A percentile compares a stretch with the other conserved stretches of the same genome.
These are phyloP conservation scores for Ogataea nitratoaversa DNA, from an alignment of 805 yeast species.

Conservation along the genomic window DNA sequence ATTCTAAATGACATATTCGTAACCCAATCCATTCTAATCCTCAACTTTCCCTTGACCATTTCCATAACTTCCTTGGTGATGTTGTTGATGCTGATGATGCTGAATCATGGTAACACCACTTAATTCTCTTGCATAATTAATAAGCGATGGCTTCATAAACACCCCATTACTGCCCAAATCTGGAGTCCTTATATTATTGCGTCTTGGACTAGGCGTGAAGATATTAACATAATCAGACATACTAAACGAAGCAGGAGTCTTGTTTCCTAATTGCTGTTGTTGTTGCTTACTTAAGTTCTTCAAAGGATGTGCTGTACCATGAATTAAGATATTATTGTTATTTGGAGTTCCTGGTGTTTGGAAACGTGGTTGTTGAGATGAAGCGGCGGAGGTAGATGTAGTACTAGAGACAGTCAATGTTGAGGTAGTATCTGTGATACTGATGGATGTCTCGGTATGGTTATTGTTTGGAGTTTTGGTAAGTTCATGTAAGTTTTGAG, in stretches of 20 bases:
- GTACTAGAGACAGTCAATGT: not conserved
- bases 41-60: not conserved
- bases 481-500: not conserved
- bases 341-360: slow-evolving; percentile 15
- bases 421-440: not conserved
- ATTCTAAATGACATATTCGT: too few species aligned
- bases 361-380: slow-evolving; percentile 3
- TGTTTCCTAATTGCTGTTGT: slow-evolving; percentile 12
- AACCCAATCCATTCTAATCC: too few species aligned
- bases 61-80: not conserved
- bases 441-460: too few species aligned
- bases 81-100: not conserved
- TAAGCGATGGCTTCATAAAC: slow-evolving; percentile 17
- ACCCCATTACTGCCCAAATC: slow-evolving; percentile 17
- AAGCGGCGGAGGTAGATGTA: not conserved
- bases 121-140: slow-evolving; percentile 22
- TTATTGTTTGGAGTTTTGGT: slow-evolving; percentile 5
- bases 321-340: slow-evolving; percentile 8
- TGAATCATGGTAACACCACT: slow-evolving; percentile 14
- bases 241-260: slow-evolving; percentile 64
- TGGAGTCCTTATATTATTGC: slow-evolving; percentile 29
- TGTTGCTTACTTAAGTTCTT: not conserved
- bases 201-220: slow-evolving; percentile 67
- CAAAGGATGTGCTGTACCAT: slow-evolving; percentile 1
- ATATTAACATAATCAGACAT: slow-evolving; percentile 79